Conservation (phyloP, 805 yeast genomes). For the Pichia eremophila region DNA sequence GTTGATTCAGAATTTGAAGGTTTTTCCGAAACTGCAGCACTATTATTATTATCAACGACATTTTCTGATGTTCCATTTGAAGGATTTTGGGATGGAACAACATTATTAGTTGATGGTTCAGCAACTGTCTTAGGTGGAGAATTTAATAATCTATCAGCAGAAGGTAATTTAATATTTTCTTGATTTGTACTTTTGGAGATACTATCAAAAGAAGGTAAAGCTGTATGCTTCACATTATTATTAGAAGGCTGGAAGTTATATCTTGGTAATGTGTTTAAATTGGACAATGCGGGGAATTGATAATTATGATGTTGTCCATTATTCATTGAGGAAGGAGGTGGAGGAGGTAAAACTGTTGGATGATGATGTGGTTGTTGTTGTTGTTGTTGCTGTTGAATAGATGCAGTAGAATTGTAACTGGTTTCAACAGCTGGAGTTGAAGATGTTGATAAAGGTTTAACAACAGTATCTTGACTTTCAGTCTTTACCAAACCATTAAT, state of each 20-base stretch:
- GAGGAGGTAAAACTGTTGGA: constrained; percentile 11
- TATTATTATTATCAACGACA: not conserved
- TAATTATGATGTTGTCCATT: constrained; percentile 33
- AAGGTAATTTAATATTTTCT: constrained; percentile 5
- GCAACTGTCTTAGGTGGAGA: not conserved
- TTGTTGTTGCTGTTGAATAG: not conserved
- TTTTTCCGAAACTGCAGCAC: constrained; percentile 4
- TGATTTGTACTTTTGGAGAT: constrained; percentile 9
- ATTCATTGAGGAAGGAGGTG: constrained; percentile 10
- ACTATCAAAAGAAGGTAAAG: constrained; percentile 12
- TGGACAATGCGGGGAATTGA: constrained; percentile 44
- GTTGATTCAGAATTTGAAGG: constrained; percentile 8
- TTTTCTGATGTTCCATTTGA: not conserved
- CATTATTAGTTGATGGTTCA: constrained; percentile 8
- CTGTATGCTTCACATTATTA: constrained; percentile 2
- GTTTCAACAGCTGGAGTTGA: not conserved
- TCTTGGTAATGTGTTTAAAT: constrained; percentile 38
- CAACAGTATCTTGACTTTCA: not conserved
- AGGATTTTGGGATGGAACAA: constrained; percentile 6
- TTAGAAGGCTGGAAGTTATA: constrained; percentile 17
- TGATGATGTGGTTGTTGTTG: not conserved
- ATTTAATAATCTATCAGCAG: constrained; percentile 4
- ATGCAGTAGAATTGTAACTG: not conserved
- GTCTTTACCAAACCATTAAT: not conserved
- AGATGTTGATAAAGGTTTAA: not conserved